phyloP scores from a whole-genome alignment of 441 rosid genomes.

The Erodium moschatum region DNA sequence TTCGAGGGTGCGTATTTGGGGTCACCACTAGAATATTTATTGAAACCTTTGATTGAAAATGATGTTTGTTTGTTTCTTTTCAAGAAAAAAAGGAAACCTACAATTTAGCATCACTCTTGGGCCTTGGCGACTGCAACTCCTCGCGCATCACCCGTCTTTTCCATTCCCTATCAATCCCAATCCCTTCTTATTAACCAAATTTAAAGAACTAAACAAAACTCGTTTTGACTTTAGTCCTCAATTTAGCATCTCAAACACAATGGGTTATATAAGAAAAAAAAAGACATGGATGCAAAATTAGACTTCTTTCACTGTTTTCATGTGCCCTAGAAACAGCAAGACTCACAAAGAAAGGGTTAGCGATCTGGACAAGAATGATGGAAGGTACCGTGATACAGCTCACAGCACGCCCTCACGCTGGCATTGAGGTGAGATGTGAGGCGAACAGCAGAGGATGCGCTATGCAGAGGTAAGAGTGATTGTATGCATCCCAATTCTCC shows the following conservation, averaged over 20 bases:
- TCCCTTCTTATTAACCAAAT: conserved; percentile 38
- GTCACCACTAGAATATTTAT: background rate
- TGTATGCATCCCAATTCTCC: conserved; percentile 64
- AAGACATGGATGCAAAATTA: background rate
- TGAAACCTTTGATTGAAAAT: conserved; percentile 9
- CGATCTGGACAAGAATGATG: conserved; percentile 87
- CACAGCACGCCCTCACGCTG: conserved; percentile 68
- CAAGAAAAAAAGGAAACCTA: conserved; percentile 47
- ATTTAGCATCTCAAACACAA: conserved; percentile 17
- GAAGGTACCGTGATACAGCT: conserved; percentile 96
- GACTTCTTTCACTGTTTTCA: background rate
- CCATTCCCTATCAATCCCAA: conserved; percentile 86
- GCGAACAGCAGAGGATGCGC: conserved; percentile 33
- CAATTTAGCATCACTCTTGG: conserved; percentile 49
- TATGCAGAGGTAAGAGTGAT: conserved; percentile 61
- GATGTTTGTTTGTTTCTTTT: conserved; percentile 7
- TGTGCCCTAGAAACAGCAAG: conserved; percentile 44
- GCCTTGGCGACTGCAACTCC: conserved; percentile 66
- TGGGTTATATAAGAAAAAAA: background rate
- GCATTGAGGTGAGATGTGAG: conserved; percentile 61
- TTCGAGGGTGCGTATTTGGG: no score
- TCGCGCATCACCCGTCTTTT: conserved; percentile 90
- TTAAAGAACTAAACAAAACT: conserved; percentile 21
- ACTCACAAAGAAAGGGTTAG: conserved; percentile 88
- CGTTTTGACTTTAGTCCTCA: conserved; percentile 15